Evolutionary conservation across 2,329 filamentous ascomycete species (phyloP), one percentile per base, ranked within the genome.

Genomic region (Aspergillus amoenus): DNA sequence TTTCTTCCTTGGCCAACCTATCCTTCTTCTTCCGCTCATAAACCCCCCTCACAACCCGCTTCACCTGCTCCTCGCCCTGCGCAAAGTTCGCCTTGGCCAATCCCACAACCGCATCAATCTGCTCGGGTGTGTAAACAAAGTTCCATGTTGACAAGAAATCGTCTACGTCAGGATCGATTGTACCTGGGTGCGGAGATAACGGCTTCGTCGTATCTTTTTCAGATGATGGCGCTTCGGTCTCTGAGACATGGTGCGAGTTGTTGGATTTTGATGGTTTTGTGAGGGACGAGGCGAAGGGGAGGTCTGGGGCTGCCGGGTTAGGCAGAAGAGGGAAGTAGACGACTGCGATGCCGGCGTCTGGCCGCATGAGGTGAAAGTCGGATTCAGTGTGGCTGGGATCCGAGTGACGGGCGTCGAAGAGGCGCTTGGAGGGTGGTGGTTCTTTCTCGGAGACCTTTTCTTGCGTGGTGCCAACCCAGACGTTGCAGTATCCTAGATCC

Each of bases 71-170:
- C 49, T 84, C 84, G 1, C 93, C 92, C 71, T 96, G 91, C 5
- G 84, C 81, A 65, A 91, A 99, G 73, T 99, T 99, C 11, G 91
- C 91, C 55, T 86, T 82, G 1, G 94, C 93, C 27, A 99, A 82
- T 5, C 83, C 81, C 2, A 96, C 88, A 0, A 96, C 91, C 24
- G 85, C 84, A 65, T 97, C 93, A 52, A 99, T 87, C 73, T 99
- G 88, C 56, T 94, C 88, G 0, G 92, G 88, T 2, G 90, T 95
- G 73, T 97, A 99, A 30, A 97, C 87, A 71, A 97, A 97, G 71
- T 99, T 99, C 94, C 94, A 99, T 0, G 94, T 99, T 64, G 87
- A 91, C 79, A 97, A 86, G 74, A 92, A 97, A 59, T 96, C 91
- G 52, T 85, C 89, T 2, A 83, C 84, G 22, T 87, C 86, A 0